These are phyloP conservation scores for Cyclocybe aegerita DNA, from an alignment of 768 basidiomycete species.

Conservation along the genomic window DNA sequence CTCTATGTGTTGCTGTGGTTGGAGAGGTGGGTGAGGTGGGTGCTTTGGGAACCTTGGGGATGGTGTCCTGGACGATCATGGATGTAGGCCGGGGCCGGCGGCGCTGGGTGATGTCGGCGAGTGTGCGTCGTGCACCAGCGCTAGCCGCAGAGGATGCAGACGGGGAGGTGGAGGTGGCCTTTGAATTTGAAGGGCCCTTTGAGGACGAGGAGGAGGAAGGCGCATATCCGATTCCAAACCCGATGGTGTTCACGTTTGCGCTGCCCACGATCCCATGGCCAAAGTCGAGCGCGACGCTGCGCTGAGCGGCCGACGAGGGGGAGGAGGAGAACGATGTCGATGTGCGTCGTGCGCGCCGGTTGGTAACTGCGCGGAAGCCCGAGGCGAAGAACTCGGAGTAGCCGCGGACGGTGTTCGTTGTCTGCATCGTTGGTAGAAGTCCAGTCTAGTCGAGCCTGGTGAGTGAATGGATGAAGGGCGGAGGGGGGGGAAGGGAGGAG, in stretches of 20 bases:
- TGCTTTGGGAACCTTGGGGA: conserved; percentile 5
- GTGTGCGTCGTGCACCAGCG: not conserved
- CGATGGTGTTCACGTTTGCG: conserved; percentile 2
- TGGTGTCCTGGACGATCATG: conserved; percentile 19
- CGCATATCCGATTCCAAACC: conserved; percentile 5
- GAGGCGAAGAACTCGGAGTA: conserved; percentile 52
- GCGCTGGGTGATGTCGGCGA: conserved; percentile 17
- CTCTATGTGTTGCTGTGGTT: no score
- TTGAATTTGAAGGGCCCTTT: no score
- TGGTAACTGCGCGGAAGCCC: conserved; percentile 41
- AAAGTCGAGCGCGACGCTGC: no score
- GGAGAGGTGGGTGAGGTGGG: no score
- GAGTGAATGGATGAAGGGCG: conserved; percentile 1
- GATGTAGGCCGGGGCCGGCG: conserved; percentile 25
- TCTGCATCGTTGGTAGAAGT: conserved; percentile 2
- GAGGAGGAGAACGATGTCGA: conserved; percentile 3
- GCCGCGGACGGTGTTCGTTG: conserved; percentile 18
- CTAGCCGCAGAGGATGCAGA: not conserved
- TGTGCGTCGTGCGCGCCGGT: conserved; percentile 11
- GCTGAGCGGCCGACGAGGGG: not conserved
- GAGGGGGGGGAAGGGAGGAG: not conserved
- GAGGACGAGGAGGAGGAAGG: not conserved
- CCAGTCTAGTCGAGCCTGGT: not conserved
- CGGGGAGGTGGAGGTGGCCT: not conserved
- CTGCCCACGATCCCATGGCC: no score